Conservation (phyloP, 129 eudicot genomes). For the Heracleum sosnowskyi region DNA sequence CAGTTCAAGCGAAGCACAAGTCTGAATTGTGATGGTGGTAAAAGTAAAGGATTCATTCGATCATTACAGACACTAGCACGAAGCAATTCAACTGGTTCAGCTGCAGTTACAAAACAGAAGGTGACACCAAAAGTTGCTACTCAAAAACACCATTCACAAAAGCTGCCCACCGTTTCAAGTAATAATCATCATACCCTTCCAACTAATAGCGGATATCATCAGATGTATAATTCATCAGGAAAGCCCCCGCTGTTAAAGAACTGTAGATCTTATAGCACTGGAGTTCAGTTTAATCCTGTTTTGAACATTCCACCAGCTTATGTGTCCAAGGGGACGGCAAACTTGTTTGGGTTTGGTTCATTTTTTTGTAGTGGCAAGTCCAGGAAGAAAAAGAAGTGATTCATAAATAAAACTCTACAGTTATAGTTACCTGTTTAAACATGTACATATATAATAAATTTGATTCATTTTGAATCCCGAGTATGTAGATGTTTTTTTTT, state of each 20-base stretch:
- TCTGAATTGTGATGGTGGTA: constrained; percentile 35
- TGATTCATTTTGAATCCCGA: not conserved
- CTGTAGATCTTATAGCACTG: constrained; percentile 25
- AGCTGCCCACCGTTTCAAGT: constrained; percentile 23
- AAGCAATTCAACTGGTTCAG: constrained; percentile 73
- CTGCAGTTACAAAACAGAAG: constrained; percentile 29
- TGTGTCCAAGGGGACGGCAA: constrained; percentile 43
- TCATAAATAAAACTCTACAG: not conserved
- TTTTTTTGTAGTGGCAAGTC: constrained; percentile 57
- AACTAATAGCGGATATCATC: constrained; percentile 17
- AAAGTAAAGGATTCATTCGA: constrained; percentile 35
- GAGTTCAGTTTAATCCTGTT: constrained; percentile 45
- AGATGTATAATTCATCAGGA: constrained; percentile 20
- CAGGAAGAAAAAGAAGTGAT: constrained; percentile 52
- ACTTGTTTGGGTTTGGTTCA: constrained; percentile 60
- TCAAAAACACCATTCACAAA: constrained; percentile 34
- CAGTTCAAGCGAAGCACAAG: constrained; percentile 66
- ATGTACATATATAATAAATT: not conserved
- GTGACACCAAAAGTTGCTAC: constrained; percentile 20
- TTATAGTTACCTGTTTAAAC: not conserved
- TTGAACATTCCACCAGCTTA: constrained; percentile 55
- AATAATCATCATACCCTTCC: constrained; percentile 24
- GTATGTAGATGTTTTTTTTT: not conserved
- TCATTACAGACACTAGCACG: constrained; percentile 47
- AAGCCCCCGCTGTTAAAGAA: constrained; percentile 28